Evolutionary conservation across 192 early-diverging fungal genomes (phyloP), one percentile per base, ranked within the genome.

Genomic region (Coemansia sp.): DNA sequence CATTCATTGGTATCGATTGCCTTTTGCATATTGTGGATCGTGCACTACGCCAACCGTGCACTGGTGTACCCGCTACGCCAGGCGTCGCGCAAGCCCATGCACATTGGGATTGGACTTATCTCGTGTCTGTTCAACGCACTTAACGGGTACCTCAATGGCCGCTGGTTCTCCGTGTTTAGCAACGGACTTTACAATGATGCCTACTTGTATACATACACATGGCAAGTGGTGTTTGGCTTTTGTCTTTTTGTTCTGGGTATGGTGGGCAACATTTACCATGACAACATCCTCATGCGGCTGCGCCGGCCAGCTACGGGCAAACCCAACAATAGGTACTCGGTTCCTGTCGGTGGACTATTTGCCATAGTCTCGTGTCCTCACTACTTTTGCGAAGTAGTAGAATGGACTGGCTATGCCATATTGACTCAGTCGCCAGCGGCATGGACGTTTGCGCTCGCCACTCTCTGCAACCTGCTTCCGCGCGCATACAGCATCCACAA

Each of bases 131-230:
- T 85, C 68, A 85, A 85, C 44, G 9, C 59, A 3, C 14, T 85
- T 17, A 85, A 85, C 63, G 84, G 76, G 15, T 85, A 76, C 37
- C 63, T 78, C 38, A 82, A 81, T 62, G 84, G 78, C 25, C 75
- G 72, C n/a, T 81, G 76, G 75, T 63, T 81, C 29, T 50, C 65
- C 5, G 27, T 48, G 12, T 69, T 58, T 57, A 15, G 37, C 19
- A 21, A n/a, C 21, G 36, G 51, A 3, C 12, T 55, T 9, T 65
- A 39, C 23, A 19, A 15, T 1, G 36, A n/a, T 3, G 32, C 10
- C 21, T 63, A 27, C 37, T 15, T 55, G 10, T 12, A 55, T 15
- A 29, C 23, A 23, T 15, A 55, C 51, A 55, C 21, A 3, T 55
- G 36, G 53, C 66, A 51, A 11, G 51, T 67, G 23, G 50, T 58